Evolutionary conservation across 257 asterid genomes (phyloP), one percentile per base, ranked within the genome.

Genomic region (Schizonepeta tenuifolia): DNA sequence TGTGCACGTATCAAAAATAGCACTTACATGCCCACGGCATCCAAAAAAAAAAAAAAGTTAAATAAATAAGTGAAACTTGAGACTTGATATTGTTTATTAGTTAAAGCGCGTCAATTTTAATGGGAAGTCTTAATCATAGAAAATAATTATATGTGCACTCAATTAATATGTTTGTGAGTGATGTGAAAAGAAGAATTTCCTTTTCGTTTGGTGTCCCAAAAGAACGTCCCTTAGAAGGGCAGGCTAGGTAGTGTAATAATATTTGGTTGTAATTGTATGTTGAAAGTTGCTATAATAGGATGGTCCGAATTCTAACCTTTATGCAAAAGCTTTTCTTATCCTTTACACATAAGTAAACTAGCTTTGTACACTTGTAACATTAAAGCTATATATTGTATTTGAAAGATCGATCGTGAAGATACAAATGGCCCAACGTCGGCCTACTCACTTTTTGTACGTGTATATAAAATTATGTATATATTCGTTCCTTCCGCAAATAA

Each of bases 161-260:
- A 17, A 33, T n/a, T n/a, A n/a, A n/a, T n/a, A 56, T 40, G 13
- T 17, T 9, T 8, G 21, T 21, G 24, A 75, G 64, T 65, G 62
- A 65, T 63, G 15, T 51, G 24, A 51, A 75, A 6, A 26, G 20
- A 22, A 21, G 26, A 54, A 8, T 40, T 47, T 64, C 12, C 28
- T 68, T 53, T 53, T 59, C 56, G 78, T 78, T 59, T 51, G 73
- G 70, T 47, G 59, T 65, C 14, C 64, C 28, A 69, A 51, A 62
- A 65, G 20, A 65, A 78, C 83, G 61, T 84, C 68, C 77, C 88
- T 81, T 88, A 49, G 88, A 86, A 88, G 95, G 79, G 69, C 74
- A 70, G 87, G 60, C 72, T 65, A 54, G 26, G 33, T 28, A 31
- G 36, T 74, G 65, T 61, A 58, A 26, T 43, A n/a, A 38, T 54